These are phyloP conservation scores for Petunia hybrid DNA, from an alignment of 305 asterid species.

Conservation along the genomic window DNA sequence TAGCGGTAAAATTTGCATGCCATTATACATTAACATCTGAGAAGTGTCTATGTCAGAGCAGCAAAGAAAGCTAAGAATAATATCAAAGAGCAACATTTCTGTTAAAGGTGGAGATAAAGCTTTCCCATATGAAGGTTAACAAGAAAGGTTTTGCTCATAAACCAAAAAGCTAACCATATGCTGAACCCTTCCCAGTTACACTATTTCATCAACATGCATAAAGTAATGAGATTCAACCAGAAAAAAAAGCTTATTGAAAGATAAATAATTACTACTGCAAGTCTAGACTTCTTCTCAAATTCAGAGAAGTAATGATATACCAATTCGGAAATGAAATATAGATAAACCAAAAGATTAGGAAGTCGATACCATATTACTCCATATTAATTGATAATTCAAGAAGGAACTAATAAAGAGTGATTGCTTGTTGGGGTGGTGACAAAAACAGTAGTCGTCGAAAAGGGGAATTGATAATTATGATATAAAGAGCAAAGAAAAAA, in stretches of 20 bases:
- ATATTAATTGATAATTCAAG: no score
- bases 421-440: no score
- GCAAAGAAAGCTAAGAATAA: neutral
- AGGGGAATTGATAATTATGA: neutral
- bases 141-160: slow-evolving; percentile 21
- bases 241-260: neutral
- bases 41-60: neutral
- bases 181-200: neutral
- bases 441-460: neutral
- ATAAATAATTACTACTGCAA: neutral
- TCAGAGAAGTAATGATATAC: slow-evolving; percentile 6
- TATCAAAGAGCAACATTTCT: neutral
- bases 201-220: neutral
- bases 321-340: neutral
- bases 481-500: neutral
- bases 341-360: slow-evolving; percentile 2
- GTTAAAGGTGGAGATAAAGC: neutral
- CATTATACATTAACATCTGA: neutral
- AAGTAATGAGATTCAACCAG: neutral
- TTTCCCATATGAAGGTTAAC: slow-evolving; percentile 18
- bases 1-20: neutral
- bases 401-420: no score
- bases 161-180: neutral
- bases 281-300: neutral
- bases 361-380: neutral